Evolutionary conservation across 2,329 filamentous ascomycete species (phyloP).

Genomic region (Monilinia vaccinii-corymbosi): DNA sequence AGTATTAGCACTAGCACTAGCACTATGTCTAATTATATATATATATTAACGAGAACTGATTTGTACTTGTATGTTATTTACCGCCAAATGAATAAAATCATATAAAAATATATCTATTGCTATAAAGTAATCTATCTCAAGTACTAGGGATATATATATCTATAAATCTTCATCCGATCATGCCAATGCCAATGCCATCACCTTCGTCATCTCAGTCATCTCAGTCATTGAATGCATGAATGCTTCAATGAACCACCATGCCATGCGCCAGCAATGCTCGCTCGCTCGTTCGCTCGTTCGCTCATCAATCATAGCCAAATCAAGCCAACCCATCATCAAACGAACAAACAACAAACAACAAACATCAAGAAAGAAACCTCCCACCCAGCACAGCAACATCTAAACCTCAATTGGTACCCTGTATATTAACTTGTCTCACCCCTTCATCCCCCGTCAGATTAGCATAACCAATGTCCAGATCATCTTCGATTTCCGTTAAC

Average conservation of each 20-base stretch:
- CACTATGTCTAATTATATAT: no score
- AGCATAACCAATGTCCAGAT: constrained; percentile 30
- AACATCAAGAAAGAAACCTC: background rate
- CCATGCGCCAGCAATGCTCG: background rate
- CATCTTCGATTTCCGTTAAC: constrained; percentile 57
- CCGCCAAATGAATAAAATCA: no score
- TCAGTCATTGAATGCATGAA: background rate
- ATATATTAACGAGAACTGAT: no score
- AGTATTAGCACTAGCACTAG: no score
- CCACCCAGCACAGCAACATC: no score
- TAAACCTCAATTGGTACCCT: no score
- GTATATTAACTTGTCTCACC: no score
- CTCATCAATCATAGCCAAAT: background rate
- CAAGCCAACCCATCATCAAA: no score
- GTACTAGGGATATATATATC: background rate
- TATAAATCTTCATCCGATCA: constrained; percentile 2
- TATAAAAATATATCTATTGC: no score
- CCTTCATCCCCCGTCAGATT: constrained; percentile 21
- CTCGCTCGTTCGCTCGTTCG: constrained; percentile 3
- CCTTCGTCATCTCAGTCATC: background rate
- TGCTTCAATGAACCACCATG: background rate
- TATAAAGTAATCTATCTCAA: no score
- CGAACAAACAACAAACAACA: background rate
- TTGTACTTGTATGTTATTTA: no score
- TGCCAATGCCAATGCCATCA: no score